Base-by-base conservation (phyloP, 164 flowering plant species). In the Pachysandra terminalis region DNA sequence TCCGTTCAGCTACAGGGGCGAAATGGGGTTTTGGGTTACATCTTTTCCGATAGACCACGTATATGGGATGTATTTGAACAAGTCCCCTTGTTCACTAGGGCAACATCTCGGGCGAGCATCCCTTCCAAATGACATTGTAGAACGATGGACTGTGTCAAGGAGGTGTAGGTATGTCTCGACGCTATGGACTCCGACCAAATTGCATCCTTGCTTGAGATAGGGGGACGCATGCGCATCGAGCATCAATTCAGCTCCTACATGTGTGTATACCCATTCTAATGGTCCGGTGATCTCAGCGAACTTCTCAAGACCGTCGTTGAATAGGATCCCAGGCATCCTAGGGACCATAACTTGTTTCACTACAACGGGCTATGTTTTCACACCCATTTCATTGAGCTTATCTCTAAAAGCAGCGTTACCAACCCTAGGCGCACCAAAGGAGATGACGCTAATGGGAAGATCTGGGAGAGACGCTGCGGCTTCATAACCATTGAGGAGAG, bases 361-460 rank as follows among this genome's bases (percentile, higher is more conserved):
- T 0, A 80, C 79, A 0, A 86, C 78, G 0, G 90, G 78, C 16
- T 85, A 56, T 0, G 75, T 74, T 24, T 85, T 83, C 16, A 85
- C 86, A 0, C 85, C 85, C 68, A 78, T 37, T 2, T 73, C 45
- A 1, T 74, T 13, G 0, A 85, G 70, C 58, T 76, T 67, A 26
- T 82, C 82, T 60, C 77, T 69, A 65, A 85, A 88, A 0, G 81
- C 83, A 0, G 56, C 24, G 71, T 87, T 90, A 1, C 96, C 96
- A 0, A 84, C 89, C 56, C 89, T 66, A 0, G 96, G 96, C 0
- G 85, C 86, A 0, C 82, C 96, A n/a, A 85, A 90, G 0, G 93
- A 81, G 49, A 90, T 25, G 19, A 86, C 91, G 19, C 73, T 80
- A 16, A 86, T 68, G 1, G 79, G 77, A 0, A 86, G 66, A 35